Percentiles rank a stretch among this genome's conserved stretches.
phyloP scores from a whole-genome alignment of 2,329 filamentous ascomycete genomes.

The Metarhizium anisopliae region DNA sequence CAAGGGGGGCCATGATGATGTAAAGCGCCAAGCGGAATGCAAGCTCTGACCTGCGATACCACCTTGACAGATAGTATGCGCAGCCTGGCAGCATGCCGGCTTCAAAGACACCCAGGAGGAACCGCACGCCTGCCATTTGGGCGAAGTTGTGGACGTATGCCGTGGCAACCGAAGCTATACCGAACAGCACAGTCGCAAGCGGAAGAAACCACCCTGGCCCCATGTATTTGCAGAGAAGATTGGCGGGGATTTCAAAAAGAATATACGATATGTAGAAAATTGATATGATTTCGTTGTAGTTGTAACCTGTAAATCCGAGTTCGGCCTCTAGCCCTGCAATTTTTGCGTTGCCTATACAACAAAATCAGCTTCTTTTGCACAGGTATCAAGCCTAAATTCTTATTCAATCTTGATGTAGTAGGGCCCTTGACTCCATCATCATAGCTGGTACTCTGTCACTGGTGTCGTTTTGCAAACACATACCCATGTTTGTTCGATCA shows the following conservation, averaged over 20 bases:
- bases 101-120: constrained; percentile 61
- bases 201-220: constrained; percentile 68
- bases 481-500: constrained; percentile 65
- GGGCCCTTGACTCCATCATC: no score
- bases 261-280: constrained; percentile 68
- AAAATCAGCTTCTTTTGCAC: background rate
- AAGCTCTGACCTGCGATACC: constrained; percentile 62
- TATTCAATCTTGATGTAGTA: no score
- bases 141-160: constrained; percentile 52
- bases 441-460: background rate
- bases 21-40: constrained; percentile 60
- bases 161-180: constrained; percentile 52
- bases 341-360: constrained; percentile 51
- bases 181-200: constrained; percentile 51
- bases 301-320: constrained; percentile 48
- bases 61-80: constrained; percentile 63
- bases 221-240: constrained; percentile 59
- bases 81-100: constrained; percentile 67
- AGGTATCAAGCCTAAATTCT: no score
- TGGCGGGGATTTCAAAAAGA: constrained; percentile 61
- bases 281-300: constrained; percentile 61
- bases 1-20: constrained; percentile 61
- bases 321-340: constrained; percentile 57
- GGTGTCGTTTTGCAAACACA: constrained; percentile 7
- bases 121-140: constrained; percentile 50